phyloP scores from a whole-genome alignment of 306 rosid genomes.

The Parietaria judaica region DNA sequence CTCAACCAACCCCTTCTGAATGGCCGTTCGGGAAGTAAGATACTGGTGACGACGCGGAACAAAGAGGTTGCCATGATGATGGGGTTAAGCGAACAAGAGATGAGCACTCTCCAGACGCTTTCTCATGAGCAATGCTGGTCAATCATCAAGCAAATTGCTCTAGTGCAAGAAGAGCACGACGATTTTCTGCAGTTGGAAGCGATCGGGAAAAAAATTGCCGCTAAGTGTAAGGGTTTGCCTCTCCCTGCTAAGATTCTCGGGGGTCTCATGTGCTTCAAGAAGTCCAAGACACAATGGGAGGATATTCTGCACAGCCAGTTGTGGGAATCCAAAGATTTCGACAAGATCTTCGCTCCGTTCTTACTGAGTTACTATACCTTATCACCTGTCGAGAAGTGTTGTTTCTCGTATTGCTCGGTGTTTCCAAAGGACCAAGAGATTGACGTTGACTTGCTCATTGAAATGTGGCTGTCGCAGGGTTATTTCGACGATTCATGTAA shows the following conservation, averaged over 20 bases:
- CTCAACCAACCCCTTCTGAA: not conserved
- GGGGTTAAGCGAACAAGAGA: not conserved
- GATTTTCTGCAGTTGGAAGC: not conserved
- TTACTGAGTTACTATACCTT: constrained; percentile 14
- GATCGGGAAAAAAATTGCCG: constrained; percentile 6
- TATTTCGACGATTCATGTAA: not conserved
- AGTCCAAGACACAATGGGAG: not conserved
- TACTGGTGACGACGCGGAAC: constrained; percentile 7
- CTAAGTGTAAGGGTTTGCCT: constrained; percentile 13
- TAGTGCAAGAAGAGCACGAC: not conserved
- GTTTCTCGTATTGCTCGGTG: not conserved
- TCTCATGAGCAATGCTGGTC: constrained; percentile 10
- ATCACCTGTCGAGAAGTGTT: not conserved
- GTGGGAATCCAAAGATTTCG: not conserved
- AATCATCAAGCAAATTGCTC: not conserved
- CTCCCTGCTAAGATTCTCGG: constrained; percentile 17
- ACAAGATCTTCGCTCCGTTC: constrained; percentile 3
- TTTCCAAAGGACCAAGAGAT: constrained; percentile 8
- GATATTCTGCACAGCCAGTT: not conserved
- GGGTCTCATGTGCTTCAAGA: not conserved
- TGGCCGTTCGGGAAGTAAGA: constrained; percentile 11
- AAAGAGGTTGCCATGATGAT: constrained; percentile 8
- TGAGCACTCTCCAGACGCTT: not conserved
- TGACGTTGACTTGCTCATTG: not conserved
- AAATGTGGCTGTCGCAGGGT: constrained; percentile 14